Conservation (phyloP, 306 rosid genomes). For the Malus orientalis region DNA sequence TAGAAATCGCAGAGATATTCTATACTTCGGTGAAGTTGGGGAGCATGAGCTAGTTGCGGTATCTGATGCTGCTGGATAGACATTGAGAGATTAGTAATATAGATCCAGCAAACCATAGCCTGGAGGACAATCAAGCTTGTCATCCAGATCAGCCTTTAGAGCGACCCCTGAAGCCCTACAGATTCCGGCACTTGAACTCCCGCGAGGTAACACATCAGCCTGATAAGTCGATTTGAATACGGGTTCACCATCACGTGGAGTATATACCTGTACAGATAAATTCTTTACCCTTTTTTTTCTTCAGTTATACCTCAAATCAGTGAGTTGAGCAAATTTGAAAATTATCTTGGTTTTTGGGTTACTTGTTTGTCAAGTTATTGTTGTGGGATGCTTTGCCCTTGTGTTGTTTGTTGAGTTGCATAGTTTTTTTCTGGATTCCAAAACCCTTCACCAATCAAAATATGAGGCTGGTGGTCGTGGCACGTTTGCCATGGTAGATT, state of each 20-base stretch:
- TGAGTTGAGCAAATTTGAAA: neutral
- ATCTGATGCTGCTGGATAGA: slow-evolving; percentile 8
- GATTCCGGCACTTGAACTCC: slow-evolving; percentile 10
- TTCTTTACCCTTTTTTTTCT: neutral
- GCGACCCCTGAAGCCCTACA: neutral
- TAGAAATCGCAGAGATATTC: slow-evolving; percentile 4
- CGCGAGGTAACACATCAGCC: slow-evolving; percentile 9
- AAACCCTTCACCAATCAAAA: neutral
- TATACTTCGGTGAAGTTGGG: slow-evolving; percentile 10
- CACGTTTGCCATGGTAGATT: neutral
- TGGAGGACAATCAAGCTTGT: slow-evolving; percentile 14
- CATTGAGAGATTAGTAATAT: neutral
- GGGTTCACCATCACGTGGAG: slow-evolving; percentile 13
- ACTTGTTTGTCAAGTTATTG: neutral
- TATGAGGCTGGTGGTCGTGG: neutral
- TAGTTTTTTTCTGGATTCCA: neutral
- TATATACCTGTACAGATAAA: slow-evolving; percentile 48
- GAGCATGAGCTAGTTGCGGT: slow-evolving; percentile 5
- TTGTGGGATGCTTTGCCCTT: neutral
- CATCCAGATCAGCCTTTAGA: slow-evolving; percentile 12
- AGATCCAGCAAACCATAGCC: slow-evolving; percentile 3
- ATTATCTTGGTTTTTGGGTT: neutral
- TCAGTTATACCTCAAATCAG: neutral
- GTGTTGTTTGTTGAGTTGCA: neutral
- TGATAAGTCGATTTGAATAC: slow-evolving; percentile 10